Evolutionary conservation across 441 rosid species (phyloP).

Genomic region (Croton laevigatus): DNA sequence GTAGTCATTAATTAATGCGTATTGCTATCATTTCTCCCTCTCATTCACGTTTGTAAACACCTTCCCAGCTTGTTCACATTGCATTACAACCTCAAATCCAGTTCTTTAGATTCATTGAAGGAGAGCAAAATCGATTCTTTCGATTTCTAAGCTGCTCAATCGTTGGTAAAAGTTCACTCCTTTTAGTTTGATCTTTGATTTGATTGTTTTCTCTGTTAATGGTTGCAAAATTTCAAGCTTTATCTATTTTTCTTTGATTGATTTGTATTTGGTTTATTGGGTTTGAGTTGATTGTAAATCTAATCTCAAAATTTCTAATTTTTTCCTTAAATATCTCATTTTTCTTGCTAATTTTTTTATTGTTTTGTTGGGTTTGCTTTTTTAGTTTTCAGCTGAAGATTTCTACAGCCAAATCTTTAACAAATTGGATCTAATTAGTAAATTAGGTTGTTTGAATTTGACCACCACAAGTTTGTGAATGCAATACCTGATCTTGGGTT

Average conservation of each 20-base stretch:
- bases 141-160: not conserved
- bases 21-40: too few relatives aligned
- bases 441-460: not conserved
- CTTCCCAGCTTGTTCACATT: too few relatives aligned
- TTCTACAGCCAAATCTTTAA: not conserved
- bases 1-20: too few relatives aligned
- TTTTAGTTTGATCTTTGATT: not conserved
- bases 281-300: not conserved
- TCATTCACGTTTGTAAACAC: too few relatives aligned
- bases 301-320: not conserved
- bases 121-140: not conserved
- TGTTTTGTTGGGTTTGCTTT: too few relatives aligned
- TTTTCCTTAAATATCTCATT: not conserved
- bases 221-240: too few relatives aligned
- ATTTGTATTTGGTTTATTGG: not conserved
- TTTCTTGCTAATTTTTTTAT: not conserved
- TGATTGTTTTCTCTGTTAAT: not conserved
- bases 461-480: not conserved
- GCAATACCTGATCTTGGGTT: not conserved
- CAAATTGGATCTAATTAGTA: not conserved
- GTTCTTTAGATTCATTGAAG: not conserved
- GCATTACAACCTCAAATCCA: too few relatives aligned
- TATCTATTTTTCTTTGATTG: not conserved
- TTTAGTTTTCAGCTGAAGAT: not conserved
- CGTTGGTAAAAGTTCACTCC: conserved; percentile 7